These are phyloP conservation scores for Vinca major DNA, from an alignment of 305 asterid genomes.

Conservation along the genomic window DNA sequence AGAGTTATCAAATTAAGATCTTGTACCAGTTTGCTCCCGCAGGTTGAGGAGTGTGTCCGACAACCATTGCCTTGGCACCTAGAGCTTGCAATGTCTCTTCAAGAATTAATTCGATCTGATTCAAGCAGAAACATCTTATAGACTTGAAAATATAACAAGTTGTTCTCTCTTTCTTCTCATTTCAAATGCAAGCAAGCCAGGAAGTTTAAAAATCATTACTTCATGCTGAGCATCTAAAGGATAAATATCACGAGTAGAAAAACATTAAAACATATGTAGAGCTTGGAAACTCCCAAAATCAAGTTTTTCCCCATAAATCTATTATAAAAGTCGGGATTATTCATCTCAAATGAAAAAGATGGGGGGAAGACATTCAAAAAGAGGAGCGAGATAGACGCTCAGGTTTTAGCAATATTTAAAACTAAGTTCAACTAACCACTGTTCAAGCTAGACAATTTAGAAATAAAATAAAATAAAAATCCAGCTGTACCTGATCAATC, in stretches of 20 bases:
- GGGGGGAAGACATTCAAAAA: background rate
- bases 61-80: conserved; percentile 91
- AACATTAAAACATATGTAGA: background rate
- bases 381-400: background rate
- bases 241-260: background rate
- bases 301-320: background rate
- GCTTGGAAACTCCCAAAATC: background rate
- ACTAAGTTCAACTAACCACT: background rate
- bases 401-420: background rate
- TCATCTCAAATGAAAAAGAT: background rate
- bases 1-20: conserved; percentile 8
- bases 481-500: conserved; percentile 41
- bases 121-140: background rate
- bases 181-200: background rate
- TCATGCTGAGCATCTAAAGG: background rate
- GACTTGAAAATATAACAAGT: background rate
- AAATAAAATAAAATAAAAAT: conserved; percentile 3
- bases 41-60: conserved; percentile 93
- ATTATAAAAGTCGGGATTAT: background rate
- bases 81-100: conserved; percentile 65
- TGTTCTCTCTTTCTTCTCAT: background rate
- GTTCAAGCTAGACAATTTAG: background rate
- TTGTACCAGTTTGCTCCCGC: conserved; percentile 77
- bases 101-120: conserved; percentile 66
- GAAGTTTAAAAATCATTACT: background rate